Percentiles rank a stretch among this genome's conserved stretches.
Conservation (phyloP, 257 asterid genomes). For the Galeopsis tetrahit region DNA sequence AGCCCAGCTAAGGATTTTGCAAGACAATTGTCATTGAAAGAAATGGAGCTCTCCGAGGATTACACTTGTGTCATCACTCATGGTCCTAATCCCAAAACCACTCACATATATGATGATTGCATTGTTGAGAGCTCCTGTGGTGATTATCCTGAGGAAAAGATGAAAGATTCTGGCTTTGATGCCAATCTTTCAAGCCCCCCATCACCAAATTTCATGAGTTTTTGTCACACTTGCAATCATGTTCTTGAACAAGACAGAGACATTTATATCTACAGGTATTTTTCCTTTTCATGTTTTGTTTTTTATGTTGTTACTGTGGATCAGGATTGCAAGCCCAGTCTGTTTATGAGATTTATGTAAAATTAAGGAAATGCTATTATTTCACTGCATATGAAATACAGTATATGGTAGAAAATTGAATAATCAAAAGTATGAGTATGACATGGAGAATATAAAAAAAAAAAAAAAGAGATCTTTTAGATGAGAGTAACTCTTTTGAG, state of each 20-base stretch:
- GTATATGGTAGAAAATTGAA: too few relatives aligned
- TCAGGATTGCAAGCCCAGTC: background rate
- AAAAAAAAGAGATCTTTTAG: too few relatives aligned
- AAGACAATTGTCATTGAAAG: conserved; percentile 67
- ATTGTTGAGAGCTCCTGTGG: conserved; percentile 64
- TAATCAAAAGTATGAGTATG: too few relatives aligned
- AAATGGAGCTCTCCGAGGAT: conserved; percentile 96
- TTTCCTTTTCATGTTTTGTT: background rate
- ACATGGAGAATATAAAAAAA: too few relatives aligned
- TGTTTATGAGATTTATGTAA: too few relatives aligned
- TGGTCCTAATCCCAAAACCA: conserved; percentile 87
- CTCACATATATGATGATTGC: conserved; percentile 80
- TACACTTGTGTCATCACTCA: conserved; percentile 90
- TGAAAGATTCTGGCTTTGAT: conserved; percentile 37
- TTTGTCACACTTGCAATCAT: conserved; percentile 59
- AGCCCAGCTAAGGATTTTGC: conserved; percentile 41
- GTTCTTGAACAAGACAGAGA: conserved; percentile 59
- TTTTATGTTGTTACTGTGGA: background rate
- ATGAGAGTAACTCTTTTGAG: too few relatives aligned
- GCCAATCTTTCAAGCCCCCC: conserved; percentile 27
- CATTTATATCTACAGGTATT: conserved; percentile 77
- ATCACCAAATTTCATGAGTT: conserved; percentile 48
- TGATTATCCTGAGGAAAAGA: conserved; percentile 27
- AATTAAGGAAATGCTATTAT: too few relatives aligned
- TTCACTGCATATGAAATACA: too few relatives aligned